Base-by-base conservation (phyloP, 2,329 filamentous ascomycete genomes). In the Penicillium brasilianum region DNA sequence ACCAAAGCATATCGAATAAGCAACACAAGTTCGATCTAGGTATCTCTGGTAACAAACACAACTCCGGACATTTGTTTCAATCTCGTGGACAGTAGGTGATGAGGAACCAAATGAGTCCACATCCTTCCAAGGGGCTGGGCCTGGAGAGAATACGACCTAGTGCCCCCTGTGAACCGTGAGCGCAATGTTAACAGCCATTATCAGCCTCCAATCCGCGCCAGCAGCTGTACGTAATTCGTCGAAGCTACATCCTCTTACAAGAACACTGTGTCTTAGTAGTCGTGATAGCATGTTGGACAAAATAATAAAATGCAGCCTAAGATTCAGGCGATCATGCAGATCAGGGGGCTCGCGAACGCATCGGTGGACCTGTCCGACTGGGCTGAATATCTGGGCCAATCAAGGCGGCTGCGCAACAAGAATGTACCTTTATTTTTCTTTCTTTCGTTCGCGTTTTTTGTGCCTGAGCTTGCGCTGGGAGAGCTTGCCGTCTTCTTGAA, bases 281-380 rank as follows among this genome's bases (percentile, higher is more conserved):
- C 14, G 16, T 46, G 7, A 6, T 16, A 25, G 13, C 13, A 8
- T 41, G 16, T 25, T 28, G 11, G 20, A 25, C 20, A 16, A 49
- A 18, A 7, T 18, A 2, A 49, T n/a, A 49, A 34, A 20, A 0
- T 34, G 28, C 20, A 0, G 18, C n/a, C n/a, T 50, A 22, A 50
- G 28, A 34, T 34, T n/a, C 60, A 5, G 34, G 51, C 54, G 63
- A 69, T 69, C 63, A 56, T 60, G 66, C 61, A 64, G 61, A 68
- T 66, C 65, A 66, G 62, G 56, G 61, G 61, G 39, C 54, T 59
- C 50, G 49, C 34, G 11, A 30, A 57, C 43, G 37, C 55, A 48
- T 41, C 46, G 34, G 67, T 69, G 64, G 66, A 28, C 44, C 62
- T 53, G 30, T n/a, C 32, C 32, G 39, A 34, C 44, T 46, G 18